Conservation (phyloP, 257 asterid species). For the Anisodus acutangulus region DNA sequence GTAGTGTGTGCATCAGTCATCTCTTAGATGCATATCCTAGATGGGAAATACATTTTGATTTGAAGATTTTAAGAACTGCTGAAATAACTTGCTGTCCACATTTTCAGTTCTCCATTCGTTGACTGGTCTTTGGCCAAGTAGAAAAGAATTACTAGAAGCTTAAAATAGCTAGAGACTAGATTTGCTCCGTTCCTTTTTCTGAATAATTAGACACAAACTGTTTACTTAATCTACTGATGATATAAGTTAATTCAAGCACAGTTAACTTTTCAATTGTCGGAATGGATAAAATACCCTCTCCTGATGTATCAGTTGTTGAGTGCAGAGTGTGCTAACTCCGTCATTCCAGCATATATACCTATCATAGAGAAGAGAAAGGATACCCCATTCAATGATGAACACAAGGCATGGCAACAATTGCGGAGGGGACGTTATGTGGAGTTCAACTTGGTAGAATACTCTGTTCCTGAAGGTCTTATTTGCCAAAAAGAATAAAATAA, state of each 20-base stretch:
- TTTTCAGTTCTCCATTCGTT: neutral
- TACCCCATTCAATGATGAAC: constrained; percentile 65
- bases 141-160: neutral
- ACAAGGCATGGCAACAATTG: constrained; percentile 94
- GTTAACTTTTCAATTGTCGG: neutral
- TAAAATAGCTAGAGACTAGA: neutral
- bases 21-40: constrained; percentile 15
- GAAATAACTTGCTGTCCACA: neutral
- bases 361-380: constrained; percentile 88
- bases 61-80: neutral
- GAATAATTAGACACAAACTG: constrained; percentile 6
- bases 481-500: neutral
- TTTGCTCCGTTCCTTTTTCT: neutral
- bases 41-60: neutral
- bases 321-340: constrained; percentile 96
- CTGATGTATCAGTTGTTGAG: constrained; percentile 32
- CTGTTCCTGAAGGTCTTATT: neutral
- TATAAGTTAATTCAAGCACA: neutral
- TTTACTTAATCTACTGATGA: neutral
- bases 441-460: constrained; percentile 76
- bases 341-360: constrained; percentile 89
- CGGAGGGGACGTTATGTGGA: constrained; percentile 98
- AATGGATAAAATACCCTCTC: neutral
- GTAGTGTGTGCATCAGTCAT: neutral
- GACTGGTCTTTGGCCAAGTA: constrained; percentile 5